Conservation (phyloP, 352 stramenopile genomes). For the Phytophthora hibernalis region DNA sequence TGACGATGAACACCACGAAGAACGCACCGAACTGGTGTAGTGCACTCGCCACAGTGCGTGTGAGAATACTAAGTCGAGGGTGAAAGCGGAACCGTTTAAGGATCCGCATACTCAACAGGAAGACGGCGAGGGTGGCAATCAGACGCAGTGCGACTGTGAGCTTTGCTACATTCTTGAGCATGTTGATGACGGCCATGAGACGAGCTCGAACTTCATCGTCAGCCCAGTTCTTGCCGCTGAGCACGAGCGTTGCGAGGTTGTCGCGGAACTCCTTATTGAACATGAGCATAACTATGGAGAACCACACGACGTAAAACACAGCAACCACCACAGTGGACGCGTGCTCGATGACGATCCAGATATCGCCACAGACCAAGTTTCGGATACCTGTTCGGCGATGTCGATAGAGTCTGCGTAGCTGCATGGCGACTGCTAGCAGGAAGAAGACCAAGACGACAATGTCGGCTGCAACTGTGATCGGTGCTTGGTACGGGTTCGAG, state of each 20-base stretch:
- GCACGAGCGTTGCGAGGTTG: conserved; percentile 27
- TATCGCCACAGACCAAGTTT: conserved; percentile 36
- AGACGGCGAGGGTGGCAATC: conserved; percentile 25
- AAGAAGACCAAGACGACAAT: conserved; percentile 47
- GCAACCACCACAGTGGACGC: conserved; percentile 14
- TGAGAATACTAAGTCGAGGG: conserved; percentile 30
- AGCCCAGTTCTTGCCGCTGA: conserved; percentile 26
- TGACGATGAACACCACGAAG: conserved; percentile 65
- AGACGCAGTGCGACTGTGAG: conserved; percentile 28
- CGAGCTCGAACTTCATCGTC: conserved; percentile 27
- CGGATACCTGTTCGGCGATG: conserved; percentile 10
- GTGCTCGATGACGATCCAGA: conserved; percentile 34
- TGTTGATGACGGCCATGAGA: conserved; percentile 26
- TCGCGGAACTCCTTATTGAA: conserved; percentile 32
- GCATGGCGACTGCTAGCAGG: conserved; percentile 21
- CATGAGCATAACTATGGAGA: conserved; percentile 51
- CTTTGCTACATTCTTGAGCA: conserved; percentile 21
- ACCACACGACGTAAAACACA: conserved; percentile 56
- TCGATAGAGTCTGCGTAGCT: conserved; percentile 32
- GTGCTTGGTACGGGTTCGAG: conserved; percentile 44
- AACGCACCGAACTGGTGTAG: conserved; percentile 60
- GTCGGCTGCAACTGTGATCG: conserved; percentile 35
- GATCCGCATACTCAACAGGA: conserved; percentile 30
- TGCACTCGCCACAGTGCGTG: conserved; percentile 37
- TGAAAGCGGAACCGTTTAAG: conserved; percentile 39